These are phyloP conservation scores for Cucurbita ficifolia DNA, from an alignment of 306 rosid genomes.

Conservation along the genomic window DNA sequence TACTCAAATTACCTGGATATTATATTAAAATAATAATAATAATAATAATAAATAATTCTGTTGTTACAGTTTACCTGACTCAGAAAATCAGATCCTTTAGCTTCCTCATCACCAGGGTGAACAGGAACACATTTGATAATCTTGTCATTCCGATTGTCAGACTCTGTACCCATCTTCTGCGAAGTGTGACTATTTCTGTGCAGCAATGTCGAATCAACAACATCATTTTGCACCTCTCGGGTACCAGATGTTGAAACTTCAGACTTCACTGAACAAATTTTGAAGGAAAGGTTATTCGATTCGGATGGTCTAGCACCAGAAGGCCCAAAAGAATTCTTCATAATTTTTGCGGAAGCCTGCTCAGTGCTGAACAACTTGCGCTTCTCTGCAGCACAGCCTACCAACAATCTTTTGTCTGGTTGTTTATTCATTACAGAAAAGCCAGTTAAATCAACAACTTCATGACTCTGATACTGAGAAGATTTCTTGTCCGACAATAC, in stretches of 20 bases:
- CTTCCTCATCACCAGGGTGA: constrained; percentile 35
- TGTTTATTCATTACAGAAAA: constrained; percentile 26
- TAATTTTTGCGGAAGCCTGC: constrained; percentile 21
- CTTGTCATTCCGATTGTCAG: constrained; percentile 17
- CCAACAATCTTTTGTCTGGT: constrained; percentile 15
- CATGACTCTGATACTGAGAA: constrained; percentile 20
- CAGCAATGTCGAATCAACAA: constrained; percentile 19
- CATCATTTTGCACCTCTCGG: constrained; percentile 26
- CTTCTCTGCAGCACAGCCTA: constrained; percentile 50
- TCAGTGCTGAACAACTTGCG: constrained; percentile 39
- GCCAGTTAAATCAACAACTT: constrained; percentile 25
- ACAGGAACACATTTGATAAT: constrained; percentile 16
- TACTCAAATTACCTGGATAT: neutral
- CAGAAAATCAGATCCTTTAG: constrained; percentile 63
- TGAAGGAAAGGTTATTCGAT: constrained; percentile 9
- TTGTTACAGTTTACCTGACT: constrained; percentile 42
- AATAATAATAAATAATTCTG: no score
- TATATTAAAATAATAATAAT: no score
- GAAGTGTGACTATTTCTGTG: constrained; percentile 18
- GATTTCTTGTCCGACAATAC: constrained; percentile 22
- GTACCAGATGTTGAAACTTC: constrained; percentile 21
- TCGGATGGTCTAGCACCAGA: constrained; percentile 20
- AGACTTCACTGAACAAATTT: constrained; percentile 16
- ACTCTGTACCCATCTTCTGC: constrained; percentile 19
- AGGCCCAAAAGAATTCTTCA: constrained; percentile 24